Evolutionary conservation across 257 asterid genomes (phyloP), one percentile per base, ranked within the genome.

Genomic region (Solanum chiquidenum): DNA sequence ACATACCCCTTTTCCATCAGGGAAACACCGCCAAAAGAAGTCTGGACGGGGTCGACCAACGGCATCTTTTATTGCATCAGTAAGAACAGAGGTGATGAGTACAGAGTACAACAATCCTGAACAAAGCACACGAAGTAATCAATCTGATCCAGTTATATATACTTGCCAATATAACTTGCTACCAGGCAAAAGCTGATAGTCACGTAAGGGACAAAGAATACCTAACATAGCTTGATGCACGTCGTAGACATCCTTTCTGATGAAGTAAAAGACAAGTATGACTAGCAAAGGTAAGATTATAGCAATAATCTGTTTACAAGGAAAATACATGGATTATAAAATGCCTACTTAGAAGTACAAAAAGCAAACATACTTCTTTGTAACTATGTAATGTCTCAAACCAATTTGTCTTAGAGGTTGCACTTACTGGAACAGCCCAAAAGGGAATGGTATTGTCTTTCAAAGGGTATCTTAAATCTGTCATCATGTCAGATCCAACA

Each of bases 31-130:
- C 99, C 99, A 96, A 49, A 94, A 96, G 93, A 96, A 96, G 88
- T 96, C 99, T 7, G 99, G 99, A 49, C 99, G 98, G 91, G 98
- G 99, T 68, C 99, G 94, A 84, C 99, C 99, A 91, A 96, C 99
- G 66, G 98, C 99, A 92, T 95, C 98, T 93, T 96, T 96, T 76
- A 96, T 95, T 80, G 98, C 96, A 92, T 96, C 99, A 84, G 98
- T 95, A 62, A 96, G 88, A 90, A 95, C 99, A 68, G 90, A 96
- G 83, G 97, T 90, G 85, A 96, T 92, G 72, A 96, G 95, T 20
- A 95, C 98, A 89, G 99, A 92, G 91, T 90, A 96, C 72, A 96
- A 90, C 74, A 96, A 93, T 87, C 99, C 99, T 96, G 94, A 88
- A 86, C 77, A 93, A 46, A 85, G 87, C 55, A 85, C 38, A 18